Evolutionary conservation across 495 filamentous ascomycete species (phyloP), one percentile per base, ranked within the genome.

Genomic region (Tuber indicum): DNA sequence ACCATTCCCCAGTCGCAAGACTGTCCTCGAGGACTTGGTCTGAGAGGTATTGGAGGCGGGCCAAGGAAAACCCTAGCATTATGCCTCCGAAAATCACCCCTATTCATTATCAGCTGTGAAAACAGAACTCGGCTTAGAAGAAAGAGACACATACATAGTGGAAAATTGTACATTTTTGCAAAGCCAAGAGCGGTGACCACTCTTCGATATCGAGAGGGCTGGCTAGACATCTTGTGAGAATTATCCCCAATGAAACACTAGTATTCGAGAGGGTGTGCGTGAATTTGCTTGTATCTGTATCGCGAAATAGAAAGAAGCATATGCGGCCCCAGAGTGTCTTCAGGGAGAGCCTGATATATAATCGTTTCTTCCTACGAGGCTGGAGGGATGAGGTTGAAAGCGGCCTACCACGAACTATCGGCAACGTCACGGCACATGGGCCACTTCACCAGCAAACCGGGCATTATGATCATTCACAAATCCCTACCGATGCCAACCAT

Each of bases 1-100:
- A 89, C 83, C 86, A 88, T 76, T 89, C 86, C 69, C 87, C 87
- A 9, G 87, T 87, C 1, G 85, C 47, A 9, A 83, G 82, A 49
- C 73, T 74, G 17, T 78, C 75, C 0, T 66, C 71, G 47, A 84
- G 84, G 23, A 75, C 70, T 39, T 82, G 83, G 39, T 74, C 77
- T 79, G 86, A 76, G n/a, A 88, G 77, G 77, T 85, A 86, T 32
- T 58, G 70, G 0, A 87, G n/a, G 49, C 82, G 81, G 49, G 75
- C 74, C 19, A 85, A 58, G 19, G 76, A 42, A 70, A 86, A 86
- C 7, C 77, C 79, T 58, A 85, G 42, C 66, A 85, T 75, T 45
- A 79, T 73, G 23, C 84, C 83, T 52, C 79, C 79, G 73, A 84
- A 82, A 16, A 85, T 44, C 36, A 85, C 49, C 83, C 82, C 62